Evolutionary conservation across 768 basidiomycete species (phyloP).

Genomic region (Amanita exitialis): DNA sequence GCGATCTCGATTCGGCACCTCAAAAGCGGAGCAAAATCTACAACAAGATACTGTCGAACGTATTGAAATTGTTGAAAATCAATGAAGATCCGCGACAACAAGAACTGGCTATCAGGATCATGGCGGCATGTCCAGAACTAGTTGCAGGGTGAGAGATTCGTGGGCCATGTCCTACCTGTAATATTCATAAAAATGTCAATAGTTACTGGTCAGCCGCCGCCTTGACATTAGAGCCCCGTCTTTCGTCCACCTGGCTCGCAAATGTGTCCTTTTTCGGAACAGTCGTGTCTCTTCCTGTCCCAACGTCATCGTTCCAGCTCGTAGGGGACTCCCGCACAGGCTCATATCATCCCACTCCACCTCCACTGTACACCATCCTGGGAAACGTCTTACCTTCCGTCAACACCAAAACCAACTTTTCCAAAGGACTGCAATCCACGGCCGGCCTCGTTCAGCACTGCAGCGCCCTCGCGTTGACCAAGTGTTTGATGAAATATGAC

Average conservation of each 20-base stretch:
- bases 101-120: constrained; percentile 71
- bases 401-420: constrained; percentile 61
- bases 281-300: constrained; percentile 71
- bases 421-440: constrained; percentile 67
- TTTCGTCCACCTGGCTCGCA: constrained; percentile 86
- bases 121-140: constrained; percentile 80
- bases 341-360: constrained; percentile 63
- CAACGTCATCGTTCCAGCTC: constrained; percentile 51
- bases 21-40: constrained; percentile 38
- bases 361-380: constrained; percentile 58
- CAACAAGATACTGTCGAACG: constrained; percentile 75
- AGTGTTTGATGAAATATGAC: constrained; percentile 65
- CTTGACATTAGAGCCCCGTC: constrained; percentile 74
- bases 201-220: constrained; percentile 67
- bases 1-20: constrained; percentile 25
- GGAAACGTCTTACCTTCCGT: constrained; percentile 72
- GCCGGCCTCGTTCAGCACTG: constrained; percentile 79
- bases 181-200: constrained; percentile 9
- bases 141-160: constrained; percentile 47
- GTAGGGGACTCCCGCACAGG: constrained; percentile 17
- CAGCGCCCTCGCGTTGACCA: constrained; percentile 67
- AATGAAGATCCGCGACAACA: constrained; percentile 84
- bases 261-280: constrained; percentile 78
- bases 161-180: neutral
- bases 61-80: constrained; percentile 70